These are phyloP conservation scores for Cucurbita maxima DNA, from an alignment of 306 rosid genomes.

Conservation along the genomic window DNA sequence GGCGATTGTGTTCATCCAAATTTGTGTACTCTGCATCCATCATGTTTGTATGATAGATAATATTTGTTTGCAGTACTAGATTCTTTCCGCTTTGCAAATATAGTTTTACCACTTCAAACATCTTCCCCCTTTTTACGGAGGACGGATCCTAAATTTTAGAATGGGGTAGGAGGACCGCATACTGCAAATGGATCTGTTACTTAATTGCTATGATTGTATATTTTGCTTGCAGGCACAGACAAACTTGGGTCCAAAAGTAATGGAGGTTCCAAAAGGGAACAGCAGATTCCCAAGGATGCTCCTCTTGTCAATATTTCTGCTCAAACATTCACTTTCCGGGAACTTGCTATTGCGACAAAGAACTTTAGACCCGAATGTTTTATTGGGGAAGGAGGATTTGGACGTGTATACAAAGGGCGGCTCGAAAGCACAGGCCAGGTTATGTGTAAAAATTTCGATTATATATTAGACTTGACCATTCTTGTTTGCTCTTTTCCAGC, in stretches of 20 bases:
- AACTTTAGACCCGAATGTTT: constrained; percentile 70
- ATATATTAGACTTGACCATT: neutral
- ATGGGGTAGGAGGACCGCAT: neutral
- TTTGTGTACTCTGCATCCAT: neutral
- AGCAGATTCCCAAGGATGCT: constrained; percentile 39
- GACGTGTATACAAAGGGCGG: constrained; percentile 79
- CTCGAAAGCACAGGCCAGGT: constrained; percentile 81
- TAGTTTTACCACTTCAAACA: neutral
- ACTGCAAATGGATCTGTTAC: constrained; percentile 1
- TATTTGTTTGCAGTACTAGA: neutral
- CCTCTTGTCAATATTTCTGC: constrained; percentile 65
- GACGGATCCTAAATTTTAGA: neutral
- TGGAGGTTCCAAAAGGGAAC: constrained; percentile 52
- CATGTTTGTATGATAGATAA: constrained; percentile 4
- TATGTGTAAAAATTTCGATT: constrained; percentile 1
- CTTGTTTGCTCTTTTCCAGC: neutral
- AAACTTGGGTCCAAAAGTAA: constrained; percentile 44
- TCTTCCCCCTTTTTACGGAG: neutral
- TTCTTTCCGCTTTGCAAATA: neutral
- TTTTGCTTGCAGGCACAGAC: constrained; percentile 49
- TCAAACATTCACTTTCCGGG: constrained; percentile 79
- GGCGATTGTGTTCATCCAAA: neutral
- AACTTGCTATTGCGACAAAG: constrained; percentile 65
- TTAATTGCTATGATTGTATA: constrained; percentile 1
- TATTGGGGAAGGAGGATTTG: constrained; percentile 92